Conservation (phyloP, 768 basidiomycete genomes). For the Xanthoconium stramineum region DNA sequence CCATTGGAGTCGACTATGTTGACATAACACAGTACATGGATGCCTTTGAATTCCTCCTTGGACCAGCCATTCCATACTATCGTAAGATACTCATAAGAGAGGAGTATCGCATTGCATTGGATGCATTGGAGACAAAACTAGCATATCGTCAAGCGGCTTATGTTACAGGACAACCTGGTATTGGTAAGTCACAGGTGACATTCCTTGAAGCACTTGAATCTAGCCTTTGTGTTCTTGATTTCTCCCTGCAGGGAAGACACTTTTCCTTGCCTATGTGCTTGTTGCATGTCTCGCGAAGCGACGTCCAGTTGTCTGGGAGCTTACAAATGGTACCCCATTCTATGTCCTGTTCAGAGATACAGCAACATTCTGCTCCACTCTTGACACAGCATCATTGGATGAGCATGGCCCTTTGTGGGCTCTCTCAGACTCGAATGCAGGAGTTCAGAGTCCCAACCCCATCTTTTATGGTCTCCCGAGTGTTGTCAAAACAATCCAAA, state of each 20-base stretch:
- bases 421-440: not conserved
- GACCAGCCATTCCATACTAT: not conserved
- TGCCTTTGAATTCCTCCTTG: not conserved
- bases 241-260: not conserved
- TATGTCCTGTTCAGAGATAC: not conserved
- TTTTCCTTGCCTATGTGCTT: not conserved
- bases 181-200: not conserved
- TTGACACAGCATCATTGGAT: not conserved
- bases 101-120: not conserved
- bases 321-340: not conserved
- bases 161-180: conserved; percentile 7
- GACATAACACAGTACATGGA: not conserved
- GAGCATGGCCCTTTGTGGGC: not conserved
- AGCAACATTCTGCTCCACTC: not conserved
- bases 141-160: not conserved
- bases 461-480: not conserved
- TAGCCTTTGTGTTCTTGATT: too few species aligned
- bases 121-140: not conserved
- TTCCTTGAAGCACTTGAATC: not conserved
- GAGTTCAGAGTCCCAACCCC: not conserved
- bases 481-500: not conserved
- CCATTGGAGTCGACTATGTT: not conserved
- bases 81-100: conserved; percentile 2
- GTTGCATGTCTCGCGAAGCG: not conserved
- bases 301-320: not conserved